Evolutionary conservation across 495 filamentous ascomycete species (phyloP), one percentile per base, ranked within the genome.

Genomic region (Rostrohypoxylon terebratum): DNA sequence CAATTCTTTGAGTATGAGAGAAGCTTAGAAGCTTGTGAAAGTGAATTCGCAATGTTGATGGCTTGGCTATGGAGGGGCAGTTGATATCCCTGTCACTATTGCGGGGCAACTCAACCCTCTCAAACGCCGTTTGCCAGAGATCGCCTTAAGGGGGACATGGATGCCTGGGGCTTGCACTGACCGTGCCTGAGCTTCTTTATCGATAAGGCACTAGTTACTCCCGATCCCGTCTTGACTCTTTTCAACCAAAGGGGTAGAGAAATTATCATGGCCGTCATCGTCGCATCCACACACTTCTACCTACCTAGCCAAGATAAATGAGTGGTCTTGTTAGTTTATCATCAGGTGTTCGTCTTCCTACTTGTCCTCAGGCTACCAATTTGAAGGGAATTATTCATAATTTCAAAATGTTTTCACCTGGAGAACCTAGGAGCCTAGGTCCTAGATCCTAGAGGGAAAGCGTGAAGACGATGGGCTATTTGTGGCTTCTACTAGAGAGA

Each of bases 31-130:
- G 63, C 58, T 72, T 72, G 16, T 42, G 42, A 45, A 45, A 20
- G 48, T 58, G 68, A 63, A 54, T 54, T 31, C 59, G 66, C 69
- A 69, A 53, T 53, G 36, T 68, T 60, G 54, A 72, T 77, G 68
- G 69, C 44, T 23, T 16, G 31, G 34, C 8, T 8, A 40, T 59
- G 20, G 55, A 38, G 68, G 61, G 68, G 47, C 63, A 68, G 45
- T 16, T 51, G 42, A 23, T 9, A 45, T 57, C 53, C 53, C 53
- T 57, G 53, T 55, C 13, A 59, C 16, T 16, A 4, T 55, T 55
- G 51, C 51, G 51, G 51, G 51, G 51, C 51, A 55, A 28, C 38
- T 42, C 34, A 38, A 38, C 9, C 28, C 28, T 28, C 50, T 54
- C 4, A 31, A 31, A 33, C 25, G 20, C 33, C 21, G 36, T 55